Evolutionary conservation across 2,329 filamentous ascomycete genomes (phyloP).

Genomic region (Diaporthe longicolla): DNA sequence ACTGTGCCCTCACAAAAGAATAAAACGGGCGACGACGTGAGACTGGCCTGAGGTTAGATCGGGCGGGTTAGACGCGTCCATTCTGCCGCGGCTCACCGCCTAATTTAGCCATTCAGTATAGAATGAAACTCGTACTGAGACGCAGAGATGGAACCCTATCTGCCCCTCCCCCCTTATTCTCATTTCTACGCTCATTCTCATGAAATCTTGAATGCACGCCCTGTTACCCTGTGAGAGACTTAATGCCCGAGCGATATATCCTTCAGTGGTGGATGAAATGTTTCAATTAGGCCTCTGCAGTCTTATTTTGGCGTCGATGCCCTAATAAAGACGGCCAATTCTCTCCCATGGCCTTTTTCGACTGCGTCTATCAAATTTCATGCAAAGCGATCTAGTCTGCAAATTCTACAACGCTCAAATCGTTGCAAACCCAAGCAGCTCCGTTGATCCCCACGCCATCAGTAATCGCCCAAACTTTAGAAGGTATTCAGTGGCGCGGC

Average conservation of each 20-base stretch:
- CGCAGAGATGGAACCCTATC: not conserved
- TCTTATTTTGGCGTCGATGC: not conserved
- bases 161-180: not conserved
- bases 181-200: not conserved
- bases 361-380: not conserved
- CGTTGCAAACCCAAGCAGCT: not conserved
- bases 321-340: too few relatives aligned
- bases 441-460: not conserved
- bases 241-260: too few relatives aligned
- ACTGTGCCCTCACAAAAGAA: not conserved
- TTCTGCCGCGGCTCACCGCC: constrained; percentile 35
- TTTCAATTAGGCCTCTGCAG: too few relatives aligned
- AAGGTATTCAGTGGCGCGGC: not conserved
- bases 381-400: not conserved
- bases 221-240: too few relatives aligned
- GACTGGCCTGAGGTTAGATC: not conserved
- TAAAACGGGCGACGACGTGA: not conserved
- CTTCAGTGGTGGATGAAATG: too few relatives aligned
- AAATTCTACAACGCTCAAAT: not conserved
- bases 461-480: too few relatives aligned
- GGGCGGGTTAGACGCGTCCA: not conserved
- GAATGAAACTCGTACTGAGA: not conserved
- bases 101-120: not conserved
- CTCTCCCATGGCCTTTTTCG: not conserved
- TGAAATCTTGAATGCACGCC: not conserved